phyloP scores from a whole-genome alignment of 1,284 basidiomycete genomes.

The Cryptococcus depauperatus region DNA sequence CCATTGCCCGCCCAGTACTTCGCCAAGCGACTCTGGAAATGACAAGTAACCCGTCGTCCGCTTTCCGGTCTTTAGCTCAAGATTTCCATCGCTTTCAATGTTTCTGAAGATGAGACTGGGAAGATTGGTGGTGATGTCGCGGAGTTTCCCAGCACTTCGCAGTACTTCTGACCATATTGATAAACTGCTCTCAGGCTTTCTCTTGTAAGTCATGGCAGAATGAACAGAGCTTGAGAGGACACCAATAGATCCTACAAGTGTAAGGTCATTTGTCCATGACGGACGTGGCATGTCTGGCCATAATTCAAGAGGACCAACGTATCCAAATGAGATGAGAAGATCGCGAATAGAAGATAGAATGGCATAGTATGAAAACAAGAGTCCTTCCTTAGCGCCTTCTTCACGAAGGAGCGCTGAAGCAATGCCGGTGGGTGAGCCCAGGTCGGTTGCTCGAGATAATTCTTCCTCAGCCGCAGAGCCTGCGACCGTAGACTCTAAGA shows the following conservation, averaged over 20 bases:
- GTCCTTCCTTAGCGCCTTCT: constrained; percentile 27
- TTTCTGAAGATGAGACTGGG: constrained; percentile 16
- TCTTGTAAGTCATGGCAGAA: constrained; percentile 22
- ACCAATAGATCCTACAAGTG: constrained; percentile 33
- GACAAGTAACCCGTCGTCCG: constrained; percentile 20
- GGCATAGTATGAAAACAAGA: constrained; percentile 12
- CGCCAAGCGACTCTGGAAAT: constrained; percentile 14
- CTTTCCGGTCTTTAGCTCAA: constrained; percentile 13
- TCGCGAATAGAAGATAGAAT: constrained; percentile 26
- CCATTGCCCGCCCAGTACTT: constrained; percentile 29
- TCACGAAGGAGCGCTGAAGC: constrained; percentile 22
- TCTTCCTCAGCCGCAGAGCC: constrained; percentile 39
- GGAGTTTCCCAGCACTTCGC: constrained; percentile 29
- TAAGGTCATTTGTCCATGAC: constrained; percentile 32
- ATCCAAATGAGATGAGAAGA: constrained; percentile 35
- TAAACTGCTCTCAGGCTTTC: constrained; percentile 19
- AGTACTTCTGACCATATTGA: constrained; percentile 35
- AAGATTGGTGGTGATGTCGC: constrained; percentile 28
- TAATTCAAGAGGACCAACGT: constrained; percentile 35
- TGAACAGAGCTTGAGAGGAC: constrained; percentile 27
- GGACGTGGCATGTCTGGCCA: constrained; percentile 33
- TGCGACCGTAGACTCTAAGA: constrained; percentile 35
- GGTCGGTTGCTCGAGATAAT: constrained; percentile 24
- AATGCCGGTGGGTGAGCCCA: constrained; percentile 19
- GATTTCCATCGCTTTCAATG: constrained; percentile 2